Percentiles rank a stretch among this genome's conserved stretches.
Evolutionary conservation across 352 stramenopile genomes (phyloP).

Genomic region (Elongisporangium senticosum): DNA sequence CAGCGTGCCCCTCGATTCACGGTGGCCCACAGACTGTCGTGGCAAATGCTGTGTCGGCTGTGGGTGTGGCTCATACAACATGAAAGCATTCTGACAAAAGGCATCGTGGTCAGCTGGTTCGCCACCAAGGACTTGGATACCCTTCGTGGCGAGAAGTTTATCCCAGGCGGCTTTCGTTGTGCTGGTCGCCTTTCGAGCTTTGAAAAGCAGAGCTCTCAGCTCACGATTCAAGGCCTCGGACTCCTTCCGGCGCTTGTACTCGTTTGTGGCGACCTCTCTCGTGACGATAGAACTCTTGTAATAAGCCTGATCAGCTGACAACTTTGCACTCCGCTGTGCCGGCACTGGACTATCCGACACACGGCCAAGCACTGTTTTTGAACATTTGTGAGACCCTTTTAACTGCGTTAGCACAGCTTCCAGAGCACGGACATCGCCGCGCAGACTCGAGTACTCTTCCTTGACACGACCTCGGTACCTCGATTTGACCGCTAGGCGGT

Average conservation of each 20-base stretch:
- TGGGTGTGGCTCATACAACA: not conserved
- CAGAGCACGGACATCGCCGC: not conserved
- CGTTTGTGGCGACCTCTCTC: too few relatives aligned
- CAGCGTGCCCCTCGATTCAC: not conserved
- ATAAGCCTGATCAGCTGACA: too few relatives aligned
- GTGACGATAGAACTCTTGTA: too few relatives aligned
- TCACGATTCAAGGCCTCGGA: not conserved
- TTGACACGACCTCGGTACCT: not conserved
- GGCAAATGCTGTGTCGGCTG: not conserved
- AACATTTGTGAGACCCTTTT: not conserved
- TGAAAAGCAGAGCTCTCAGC: not conserved
- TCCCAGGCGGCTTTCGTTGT: not conserved
- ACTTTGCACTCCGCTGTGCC: too few relatives aligned
- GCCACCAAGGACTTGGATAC: too few relatives aligned
- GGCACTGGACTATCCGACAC: too few relatives aligned
- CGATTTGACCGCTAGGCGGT: not conserved
- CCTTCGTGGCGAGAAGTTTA: not conserved
- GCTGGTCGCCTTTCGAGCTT: not conserved
- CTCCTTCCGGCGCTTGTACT: not conserved
- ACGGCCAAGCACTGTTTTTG: too few relatives aligned
- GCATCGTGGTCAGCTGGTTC: too few relatives aligned
- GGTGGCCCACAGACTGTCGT: too few relatives aligned
- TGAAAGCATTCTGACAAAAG: not conserved
- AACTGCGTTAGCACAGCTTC: not conserved
- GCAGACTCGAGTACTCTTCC: not conserved